These are phyloP conservation scores for Plasmodium yoelii DNA, from an alignment of 169 alveolate species.

Conservation along the genomic window DNA sequence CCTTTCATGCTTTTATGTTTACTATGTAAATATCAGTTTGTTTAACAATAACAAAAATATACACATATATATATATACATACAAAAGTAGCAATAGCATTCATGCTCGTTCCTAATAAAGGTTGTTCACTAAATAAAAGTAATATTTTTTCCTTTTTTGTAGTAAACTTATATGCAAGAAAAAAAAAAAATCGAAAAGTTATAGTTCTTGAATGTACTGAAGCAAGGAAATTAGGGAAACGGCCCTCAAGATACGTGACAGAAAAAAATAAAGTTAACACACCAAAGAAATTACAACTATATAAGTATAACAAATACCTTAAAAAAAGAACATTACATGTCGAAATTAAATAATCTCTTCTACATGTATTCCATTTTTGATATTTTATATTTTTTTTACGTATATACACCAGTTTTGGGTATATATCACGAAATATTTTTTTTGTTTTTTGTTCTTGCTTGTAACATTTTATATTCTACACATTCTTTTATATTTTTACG, in stretches of 20 bases:
- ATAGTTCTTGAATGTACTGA: slow-evolving; percentile 85
- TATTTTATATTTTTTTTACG: not conserved
- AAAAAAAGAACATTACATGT: slow-evolving; percentile 85
- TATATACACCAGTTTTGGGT: not conserved
- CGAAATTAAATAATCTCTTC: slow-evolving; percentile 79
- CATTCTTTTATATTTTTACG: not conserved
- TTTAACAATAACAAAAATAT: too few relatives aligned
- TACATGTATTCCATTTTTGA: not conserved
- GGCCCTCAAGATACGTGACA: slow-evolving; percentile 85
- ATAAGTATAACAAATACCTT: slow-evolving; percentile 86
- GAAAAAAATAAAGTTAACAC: slow-evolving; percentile 86
- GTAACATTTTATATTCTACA: not conserved
- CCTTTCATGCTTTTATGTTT: too few relatives aligned
- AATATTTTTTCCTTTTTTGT: slow-evolving; percentile 15
- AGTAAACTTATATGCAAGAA: slow-evolving; percentile 44
- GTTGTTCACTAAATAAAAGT: too few relatives aligned
- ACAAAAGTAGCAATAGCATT: too few relatives aligned
- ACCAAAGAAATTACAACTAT: slow-evolving; percentile 84
- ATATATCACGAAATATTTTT: not conserved
- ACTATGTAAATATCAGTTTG: too few relatives aligned
- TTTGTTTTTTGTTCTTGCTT: slow-evolving; percentile 1
- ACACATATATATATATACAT: too few relatives aligned
- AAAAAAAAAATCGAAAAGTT: slow-evolving; percentile 78
- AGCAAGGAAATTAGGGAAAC: slow-evolving; percentile 83
- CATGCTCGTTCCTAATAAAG: too few relatives aligned